A percentile compares a stretch with the other conserved stretches of the same genome.
These are phyloP conservation scores for Fraxinus baroniana DNA, from an alignment of 305 asterid species.

Conservation along the genomic window DNA sequence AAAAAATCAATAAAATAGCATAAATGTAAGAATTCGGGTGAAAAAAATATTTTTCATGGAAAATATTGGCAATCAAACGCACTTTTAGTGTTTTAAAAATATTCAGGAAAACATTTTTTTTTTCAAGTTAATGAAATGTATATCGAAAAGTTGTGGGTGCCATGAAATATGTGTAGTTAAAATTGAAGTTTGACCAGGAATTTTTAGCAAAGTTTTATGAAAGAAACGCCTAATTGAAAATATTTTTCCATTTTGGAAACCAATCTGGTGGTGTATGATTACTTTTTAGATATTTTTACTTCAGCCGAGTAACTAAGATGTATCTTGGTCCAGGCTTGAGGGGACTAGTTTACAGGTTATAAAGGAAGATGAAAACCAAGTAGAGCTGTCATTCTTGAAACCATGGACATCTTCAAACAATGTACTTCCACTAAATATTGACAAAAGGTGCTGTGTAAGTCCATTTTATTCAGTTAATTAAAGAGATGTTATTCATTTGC, in stretches of 20 bases:
- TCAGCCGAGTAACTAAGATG: not conserved
- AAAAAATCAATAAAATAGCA: too few relatives aligned
- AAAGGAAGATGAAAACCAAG: slow-evolving; percentile 46
- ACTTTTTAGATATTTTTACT: not conserved
- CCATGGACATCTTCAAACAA: slow-evolving; percentile 37
- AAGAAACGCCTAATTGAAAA: not conserved
- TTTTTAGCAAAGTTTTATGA: not conserved
- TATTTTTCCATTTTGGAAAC: not conserved
- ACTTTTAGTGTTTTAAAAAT: not conserved
- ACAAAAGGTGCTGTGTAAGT: slow-evolving; percentile 72
- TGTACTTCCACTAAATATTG: slow-evolving; percentile 57
- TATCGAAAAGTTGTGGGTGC: not conserved
- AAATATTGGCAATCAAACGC: too few relatives aligned
- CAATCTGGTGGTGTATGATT: not conserved
- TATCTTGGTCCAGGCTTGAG: slow-evolving; percentile 39
- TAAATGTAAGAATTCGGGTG: too few relatives aligned
- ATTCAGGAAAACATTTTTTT: not conserved
- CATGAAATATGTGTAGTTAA: not conserved
- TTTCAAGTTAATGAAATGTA: not conserved
- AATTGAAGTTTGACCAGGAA: too few relatives aligned
- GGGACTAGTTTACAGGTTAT: slow-evolving; percentile 42
- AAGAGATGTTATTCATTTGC: not conserved
- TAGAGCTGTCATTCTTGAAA: slow-evolving; percentile 58
- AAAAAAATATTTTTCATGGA: too few relatives aligned
- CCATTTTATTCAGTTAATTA: not conserved